phyloP scores from a whole-genome alignment of 768 basidiomycete genomes.

The Tylopilus intermedius region DNA sequence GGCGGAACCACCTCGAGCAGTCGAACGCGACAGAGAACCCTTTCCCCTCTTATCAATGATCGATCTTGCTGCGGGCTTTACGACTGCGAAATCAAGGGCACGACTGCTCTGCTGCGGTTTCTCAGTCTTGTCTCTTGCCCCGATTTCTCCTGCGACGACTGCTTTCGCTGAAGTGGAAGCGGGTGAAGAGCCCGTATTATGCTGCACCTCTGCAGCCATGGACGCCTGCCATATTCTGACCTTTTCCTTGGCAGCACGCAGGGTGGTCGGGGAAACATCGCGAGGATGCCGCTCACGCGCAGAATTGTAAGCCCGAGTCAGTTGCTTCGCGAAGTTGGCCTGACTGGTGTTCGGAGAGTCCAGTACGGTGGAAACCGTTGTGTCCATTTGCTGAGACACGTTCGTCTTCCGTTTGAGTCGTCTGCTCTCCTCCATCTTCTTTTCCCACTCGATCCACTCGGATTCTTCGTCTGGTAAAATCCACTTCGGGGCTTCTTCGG shows the following conservation, averaged over 20 bases:
- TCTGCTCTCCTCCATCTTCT: constrained; percentile 20
- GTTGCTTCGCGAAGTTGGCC: background rate
- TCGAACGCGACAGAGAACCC: constrained; percentile 1
- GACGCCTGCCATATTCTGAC: constrained; percentile 34
- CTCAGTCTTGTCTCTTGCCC: constrained; percentile 19
- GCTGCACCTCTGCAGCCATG: constrained; percentile 20
- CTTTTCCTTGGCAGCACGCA: constrained; percentile 32
- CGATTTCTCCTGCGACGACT: background rate
- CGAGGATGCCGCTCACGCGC: constrained; percentile 4
- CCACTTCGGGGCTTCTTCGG: constrained; percentile 26
- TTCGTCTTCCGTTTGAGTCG: constrained; percentile 17
- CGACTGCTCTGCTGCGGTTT: constrained; percentile 10
- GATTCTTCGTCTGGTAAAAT: constrained; percentile 44
- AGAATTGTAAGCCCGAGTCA: background rate
- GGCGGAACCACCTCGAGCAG: constrained; percentile 4
- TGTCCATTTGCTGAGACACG: constrained; percentile 6
- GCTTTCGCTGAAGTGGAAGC: constrained; percentile 2
- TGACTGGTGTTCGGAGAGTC: constrained; percentile 4
- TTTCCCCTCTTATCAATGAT: constrained; percentile 22
- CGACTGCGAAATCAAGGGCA: constrained; percentile 41
- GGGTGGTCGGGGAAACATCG: constrained; percentile 22
- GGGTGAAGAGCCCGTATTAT: constrained; percentile 1
- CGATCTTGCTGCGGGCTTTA: constrained; percentile 33
- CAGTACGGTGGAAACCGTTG: background rate
- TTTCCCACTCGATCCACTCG: constrained; percentile 47